Base-by-base conservation (phyloP, 2,329 filamentous ascomycete species). In the Arachnomyces sp. region DNA sequence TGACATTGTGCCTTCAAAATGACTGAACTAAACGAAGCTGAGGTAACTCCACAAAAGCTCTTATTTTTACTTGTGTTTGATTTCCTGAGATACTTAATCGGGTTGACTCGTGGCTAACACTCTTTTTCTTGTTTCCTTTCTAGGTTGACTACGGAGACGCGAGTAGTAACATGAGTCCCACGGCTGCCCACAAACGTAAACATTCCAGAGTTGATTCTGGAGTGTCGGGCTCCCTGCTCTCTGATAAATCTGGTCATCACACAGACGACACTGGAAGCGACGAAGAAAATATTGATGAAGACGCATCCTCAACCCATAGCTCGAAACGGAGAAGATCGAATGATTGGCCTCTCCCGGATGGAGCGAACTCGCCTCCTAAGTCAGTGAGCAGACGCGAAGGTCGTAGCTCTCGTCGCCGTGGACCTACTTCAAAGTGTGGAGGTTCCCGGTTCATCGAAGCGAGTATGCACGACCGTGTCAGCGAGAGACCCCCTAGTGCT, bases 391-490 rank as follows among this genome's bases (percentile, higher is more conserved):
- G 9, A 25, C 21, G 21, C 21, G 21, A 25, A 25, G 9, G 21
- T 9, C 21, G 21, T 5, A 25, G 21, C 5, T 5, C 5, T 25
- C 21, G 21, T 9, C 21, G 9, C 9, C 21, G 21, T 9, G 21
- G 21, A 5, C 21, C 21, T 9, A 5, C 21, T 25, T 5, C 5
- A 9, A 25, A 25, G 9, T 9, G 21, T 9, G 21, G 21, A 9
- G 21, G 21, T 25, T 93, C 74, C 54, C 82, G 66, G 40, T 83
- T 83, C 49, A 62, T 75, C 29, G 88, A 95, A 64, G 88, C 84
- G 31, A 90, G 83, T 54, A 90, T 95, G 85, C 86, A 82, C 55
- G 86, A 93, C 61, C 80, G 84, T 48, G 71, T 77, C 25, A 89
- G 84, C 54, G 74, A 78, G 43, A 75, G 72, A 44, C 86, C 86